Evolutionary conservation across 768 basidiomycete species (phyloP).

Genomic region (Agaricus sinodeliciosus): DNA sequence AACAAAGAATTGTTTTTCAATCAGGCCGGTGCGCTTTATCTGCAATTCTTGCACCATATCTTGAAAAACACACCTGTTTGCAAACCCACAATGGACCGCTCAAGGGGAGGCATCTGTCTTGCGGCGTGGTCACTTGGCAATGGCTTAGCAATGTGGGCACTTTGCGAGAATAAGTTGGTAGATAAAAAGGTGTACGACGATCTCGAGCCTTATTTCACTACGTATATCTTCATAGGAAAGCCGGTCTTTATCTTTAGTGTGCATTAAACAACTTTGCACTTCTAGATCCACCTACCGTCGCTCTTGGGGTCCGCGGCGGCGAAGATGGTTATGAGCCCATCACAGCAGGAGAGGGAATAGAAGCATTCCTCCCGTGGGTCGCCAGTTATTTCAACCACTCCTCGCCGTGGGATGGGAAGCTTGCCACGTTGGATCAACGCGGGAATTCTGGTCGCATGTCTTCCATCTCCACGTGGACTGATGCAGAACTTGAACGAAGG

Average conservation of each 20-base stretch:
- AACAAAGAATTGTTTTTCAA: not conserved
- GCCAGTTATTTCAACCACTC: not conserved
- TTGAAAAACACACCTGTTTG: not conserved
- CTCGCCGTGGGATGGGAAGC: not conserved
- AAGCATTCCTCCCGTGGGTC: not conserved
- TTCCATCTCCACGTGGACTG: not conserved
- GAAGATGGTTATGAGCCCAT: not conserved
- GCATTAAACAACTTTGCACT: too few relatives aligned
- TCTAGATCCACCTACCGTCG: not conserved
- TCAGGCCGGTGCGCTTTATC: not conserved
- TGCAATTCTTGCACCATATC: not conserved
- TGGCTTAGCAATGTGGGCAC: not conserved
- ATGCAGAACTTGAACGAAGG: not conserved
- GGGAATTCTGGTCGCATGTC: not conserved
- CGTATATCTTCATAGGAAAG: not conserved
- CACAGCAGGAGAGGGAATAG: not conserved
- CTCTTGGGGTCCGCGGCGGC: not conserved
- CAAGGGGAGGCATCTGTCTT: not conserved
- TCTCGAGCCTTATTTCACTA: conserved; percentile 1
- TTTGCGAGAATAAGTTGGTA: not conserved
- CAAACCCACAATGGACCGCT: not conserved
- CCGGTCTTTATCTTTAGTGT: not conserved
- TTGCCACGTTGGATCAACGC: not conserved
- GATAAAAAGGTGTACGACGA: not conserved
- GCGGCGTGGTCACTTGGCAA: conserved; percentile 1